These are phyloP conservation scores for Aspergillus kassunensis DNA, from an alignment of 495 filamentous ascomycete species.

Conservation along the genomic window DNA sequence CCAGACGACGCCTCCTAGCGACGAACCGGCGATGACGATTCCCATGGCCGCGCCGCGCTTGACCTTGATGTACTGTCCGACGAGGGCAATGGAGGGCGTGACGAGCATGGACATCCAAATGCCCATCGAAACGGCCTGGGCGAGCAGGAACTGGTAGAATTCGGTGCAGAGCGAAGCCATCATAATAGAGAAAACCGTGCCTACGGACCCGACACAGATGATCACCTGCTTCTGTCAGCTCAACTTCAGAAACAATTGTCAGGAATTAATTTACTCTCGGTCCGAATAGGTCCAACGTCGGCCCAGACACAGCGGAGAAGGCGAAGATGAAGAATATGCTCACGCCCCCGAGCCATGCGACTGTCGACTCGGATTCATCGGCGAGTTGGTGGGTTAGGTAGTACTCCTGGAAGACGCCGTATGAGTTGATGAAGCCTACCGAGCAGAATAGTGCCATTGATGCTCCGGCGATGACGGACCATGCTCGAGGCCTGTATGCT, in stretches of 20 bases:
- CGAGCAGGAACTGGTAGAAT: slow-evolving; percentile 62
- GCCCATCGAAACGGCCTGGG: slow-evolving; percentile 55
- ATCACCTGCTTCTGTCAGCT: slow-evolving; percentile 22
- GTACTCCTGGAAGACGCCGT: slow-evolving; percentile 61
- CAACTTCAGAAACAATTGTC: neutral
- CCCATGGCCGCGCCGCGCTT: slow-evolving; percentile 53
- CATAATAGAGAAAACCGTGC: slow-evolving; percentile 46
- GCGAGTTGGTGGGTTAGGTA: slow-evolving; percentile 50
- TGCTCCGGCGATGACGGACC: slow-evolving; percentile 28
- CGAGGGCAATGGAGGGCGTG: slow-evolving; percentile 49
- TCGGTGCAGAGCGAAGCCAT: slow-evolving; percentile 53
- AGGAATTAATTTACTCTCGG: slow-evolving; percentile 28
- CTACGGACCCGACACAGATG: slow-evolving; percentile 24
- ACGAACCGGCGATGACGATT: slow-evolving; percentile 51
- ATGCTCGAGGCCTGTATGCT: slow-evolving; percentile 18
- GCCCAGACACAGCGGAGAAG: slow-evolving; percentile 30
- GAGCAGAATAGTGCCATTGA: slow-evolving; percentile 43
- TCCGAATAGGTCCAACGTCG: slow-evolving; percentile 37
- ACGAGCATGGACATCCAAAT: slow-evolving; percentile 45
- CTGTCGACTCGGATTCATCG: slow-evolving; percentile 41
- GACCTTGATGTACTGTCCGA: slow-evolving; percentile 52
- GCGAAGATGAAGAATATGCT: slow-evolving; percentile 37
- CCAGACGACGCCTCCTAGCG: slow-evolving; percentile 52
- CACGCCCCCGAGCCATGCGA: slow-evolving; percentile 61
- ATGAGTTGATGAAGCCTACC: slow-evolving; percentile 59